These are phyloP conservation scores for Marasmius tenuissimus DNA, from an alignment of 1,284 basidiomycete genomes.

Conservation along the genomic window DNA sequence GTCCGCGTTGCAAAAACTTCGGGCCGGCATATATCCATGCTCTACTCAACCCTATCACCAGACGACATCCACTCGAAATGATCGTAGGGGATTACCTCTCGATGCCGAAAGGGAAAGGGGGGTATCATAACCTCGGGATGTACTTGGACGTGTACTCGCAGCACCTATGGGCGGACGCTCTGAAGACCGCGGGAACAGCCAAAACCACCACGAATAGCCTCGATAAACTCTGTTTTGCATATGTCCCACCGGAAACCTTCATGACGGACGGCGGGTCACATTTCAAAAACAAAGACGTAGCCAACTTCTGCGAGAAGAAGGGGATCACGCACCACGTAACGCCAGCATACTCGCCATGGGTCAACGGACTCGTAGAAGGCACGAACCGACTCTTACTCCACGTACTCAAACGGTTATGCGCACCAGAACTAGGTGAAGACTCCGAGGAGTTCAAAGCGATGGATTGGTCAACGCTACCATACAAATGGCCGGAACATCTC, in stretches of 20 bases:
- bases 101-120: conserved; percentile 31
- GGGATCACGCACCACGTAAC: conserved; percentile 21
- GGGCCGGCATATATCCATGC: conserved; percentile 25
- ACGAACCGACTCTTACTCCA: conserved; percentile 30
- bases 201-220: conserved; percentile 28
- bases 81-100: conserved; percentile 33
- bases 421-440: too few relatives aligned
- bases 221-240: conserved; percentile 20
- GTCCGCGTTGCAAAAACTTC: conserved; percentile 28
- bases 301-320: conserved; percentile 24
- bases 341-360: conserved; percentile 38
- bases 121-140: conserved; percentile 25
- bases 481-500: conserved; percentile 30
- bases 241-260: conserved; percentile 27
- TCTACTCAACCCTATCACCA: conserved; percentile 33
- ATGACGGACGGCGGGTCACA: conserved; percentile 38
- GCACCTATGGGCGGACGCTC: conserved; percentile 26
- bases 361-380: conserved; percentile 36
- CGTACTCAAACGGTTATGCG: conserved; percentile 27
- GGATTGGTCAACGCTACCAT: conserved; percentile 10
- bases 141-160: conserved; percentile 28
- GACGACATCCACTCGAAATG: conserved; percentile 34
- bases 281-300: conserved; percentile 34
- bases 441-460: conserved; percentile 19
- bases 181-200: conserved; percentile 22